phyloP scores from a whole-genome alignment of 768 basidiomycete species.

The Suillus alpinus region DNA sequence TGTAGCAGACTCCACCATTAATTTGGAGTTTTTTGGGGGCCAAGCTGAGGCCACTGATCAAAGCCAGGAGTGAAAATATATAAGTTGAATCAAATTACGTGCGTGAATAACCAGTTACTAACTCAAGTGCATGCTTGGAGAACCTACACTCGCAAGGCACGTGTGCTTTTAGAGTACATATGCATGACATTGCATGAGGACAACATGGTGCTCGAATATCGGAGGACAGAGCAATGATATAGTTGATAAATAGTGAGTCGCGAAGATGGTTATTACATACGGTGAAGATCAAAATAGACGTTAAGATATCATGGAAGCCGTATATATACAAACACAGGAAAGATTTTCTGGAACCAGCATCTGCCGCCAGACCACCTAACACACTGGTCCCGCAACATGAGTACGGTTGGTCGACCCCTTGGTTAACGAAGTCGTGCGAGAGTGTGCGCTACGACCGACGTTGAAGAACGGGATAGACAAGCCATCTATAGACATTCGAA shows the following conservation, averaged over 20 bases:
- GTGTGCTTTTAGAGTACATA: not conserved
- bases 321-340: not conserved
- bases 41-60: not conserved
- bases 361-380: constrained; percentile 22
- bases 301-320: not conserved
- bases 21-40: not conserved
- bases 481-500: constrained; percentile 39
- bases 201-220: not conserved
- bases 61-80: not conserved
- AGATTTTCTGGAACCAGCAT: too few relatives aligned
- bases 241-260: not conserved
- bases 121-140: not conserved
- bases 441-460: constrained; percentile 43
- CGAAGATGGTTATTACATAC: not conserved
- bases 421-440: constrained; percentile 45
- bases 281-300: not conserved
- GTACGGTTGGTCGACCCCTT: constrained; percentile 38
- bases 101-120: not conserved
- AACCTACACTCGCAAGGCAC: not conserved
- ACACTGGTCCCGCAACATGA: constrained; percentile 39
- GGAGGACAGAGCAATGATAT: not conserved
- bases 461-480: constrained; percentile 70
- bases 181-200: not conserved
- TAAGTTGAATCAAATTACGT: not conserved
- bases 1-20: not conserved